Evolutionary conservation across 805 yeast species (phyloP), one percentile per base, ranked within the genome.

Genomic region (Cephaloascus albidus): DNA sequence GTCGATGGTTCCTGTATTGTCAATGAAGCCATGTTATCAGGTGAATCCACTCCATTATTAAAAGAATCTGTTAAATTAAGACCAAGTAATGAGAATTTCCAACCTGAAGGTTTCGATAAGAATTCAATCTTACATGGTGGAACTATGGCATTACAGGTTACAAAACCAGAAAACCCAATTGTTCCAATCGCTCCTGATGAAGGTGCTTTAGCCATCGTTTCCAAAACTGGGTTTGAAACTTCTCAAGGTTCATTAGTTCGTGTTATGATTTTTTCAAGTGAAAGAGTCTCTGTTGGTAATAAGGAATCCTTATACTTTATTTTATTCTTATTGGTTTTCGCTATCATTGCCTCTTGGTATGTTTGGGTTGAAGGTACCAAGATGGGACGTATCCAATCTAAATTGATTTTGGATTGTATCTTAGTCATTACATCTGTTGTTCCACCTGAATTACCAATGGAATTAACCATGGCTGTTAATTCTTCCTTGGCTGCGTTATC

Each of bases 381-480:
- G 58, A 82, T 86, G 86, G 97, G 96, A 53, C 84, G 98, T 66
- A 77, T 86, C 51, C 95, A 90, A 61, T 85, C 95, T 40, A 90
- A 90, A 63, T 75, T 93, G 60, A 81, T 93, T 48, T 74, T 93
- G 55, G 97, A 93, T 63, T 93, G 98, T 79, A 84, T 93, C 47
- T 76, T 93, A 55, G 94, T 93, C 51, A 76, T 93, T 52, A 93
- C 98, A 16, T 89, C 97, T 38, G 98, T 93, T 46, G 98, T 93
- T 33, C 98, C 98, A 30, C 98, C 98, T 34, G 98, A 93, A 65
- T 74, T 93, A 50, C 98, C 98, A 43, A 93, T 93, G 97, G 98
- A 93, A 68, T 74, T 93, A 52, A 93, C 98, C 12, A 82, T 93
- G 90, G 97, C 98, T 43, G 98, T 93, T 33, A 93, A 93, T 63